Evolutionary conservation across 306 rosid species (phyloP), one percentile per base, ranked within the genome.

Genomic region (Biancaea sappan): DNA sequence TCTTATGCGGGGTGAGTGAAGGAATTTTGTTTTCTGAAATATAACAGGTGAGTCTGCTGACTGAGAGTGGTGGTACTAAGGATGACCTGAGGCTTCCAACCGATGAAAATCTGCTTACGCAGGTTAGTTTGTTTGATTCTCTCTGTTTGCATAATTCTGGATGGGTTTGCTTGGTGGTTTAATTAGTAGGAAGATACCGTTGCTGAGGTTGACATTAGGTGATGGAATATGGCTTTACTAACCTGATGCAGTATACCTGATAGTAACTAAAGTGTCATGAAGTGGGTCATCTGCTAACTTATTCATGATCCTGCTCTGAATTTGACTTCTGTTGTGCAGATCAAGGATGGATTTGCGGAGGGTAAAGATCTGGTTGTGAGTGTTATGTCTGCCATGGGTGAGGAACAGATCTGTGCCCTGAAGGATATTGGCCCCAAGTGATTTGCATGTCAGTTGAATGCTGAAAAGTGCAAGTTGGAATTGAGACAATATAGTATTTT

Each of bases 301-400:
- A n/a, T n/a, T n/a, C n/a, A 6, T n/a, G 6, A 13, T 43, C 26
- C 18, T 47, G 32, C 31, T 32, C 52, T 71, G 6, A 71, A 15
- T 51, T 50, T 29, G n/a, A n/a, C 13, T 19, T 14, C n/a, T 14
- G 53, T 67, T n/a, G 32, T 84, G 82, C 85, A 86, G 93, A 89
- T 89, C 82, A 86, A 86, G 86, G 89, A 84, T 69, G 90, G 93
- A 8, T 88, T 88, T 66, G 80, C 68, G 1, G 86, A 80, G 11
- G 93, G 93, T 46, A 89, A 89, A 80, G 93, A 89, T 74, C 75
- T 89, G 68, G 90, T 89, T 70, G 89, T 89, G 74, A 77, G 78
- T 41, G 93, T 89, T 56, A 89, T 89, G 93, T 89, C 89, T 72
- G 86, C 90, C 26, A 88, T 88, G 93, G 93, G 93, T 41, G 90